Percentiles rank a stretch among this genome's conserved stretches.
These are phyloP conservation scores for Plasmopara muralis DNA, from an alignment of 352 stramenopile species.

Conservation along the genomic window DNA sequence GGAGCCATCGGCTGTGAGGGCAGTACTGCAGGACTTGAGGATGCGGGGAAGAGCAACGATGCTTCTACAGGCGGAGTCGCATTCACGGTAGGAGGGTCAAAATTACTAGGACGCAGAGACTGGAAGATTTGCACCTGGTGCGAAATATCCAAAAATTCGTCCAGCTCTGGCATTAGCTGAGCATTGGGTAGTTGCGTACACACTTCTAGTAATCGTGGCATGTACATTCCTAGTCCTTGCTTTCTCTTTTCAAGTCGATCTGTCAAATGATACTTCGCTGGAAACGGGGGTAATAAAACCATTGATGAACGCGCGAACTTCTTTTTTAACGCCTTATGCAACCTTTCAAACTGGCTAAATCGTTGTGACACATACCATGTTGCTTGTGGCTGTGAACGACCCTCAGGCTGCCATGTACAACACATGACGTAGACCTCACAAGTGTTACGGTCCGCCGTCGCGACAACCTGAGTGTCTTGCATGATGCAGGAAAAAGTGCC, in stretches of 20 bases:
- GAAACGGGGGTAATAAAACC: conserved; percentile 27
- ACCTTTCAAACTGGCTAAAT: conserved; percentile 37
- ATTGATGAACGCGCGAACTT: conserved; percentile 16
- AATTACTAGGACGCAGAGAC: conserved; percentile 9
- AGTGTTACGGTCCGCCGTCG: conserved; percentile 11
- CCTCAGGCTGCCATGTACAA: conserved; percentile 27
- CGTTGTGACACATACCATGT: conserved; percentile 41
- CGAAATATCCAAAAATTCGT: conserved; percentile 36
- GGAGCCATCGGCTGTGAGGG: conserved; percentile 11
- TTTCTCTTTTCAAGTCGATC: conserved; percentile 31
- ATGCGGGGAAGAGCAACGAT: conserved; percentile 18
- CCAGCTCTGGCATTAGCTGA: conserved; percentile 24
- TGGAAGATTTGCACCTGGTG: conserved; percentile 31
- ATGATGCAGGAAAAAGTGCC: conserved; percentile 29
- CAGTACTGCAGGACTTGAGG: conserved; percentile 10
- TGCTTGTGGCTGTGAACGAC: conserved; percentile 6
- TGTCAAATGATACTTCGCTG: conserved; percentile 32
- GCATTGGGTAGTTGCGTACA: conserved; percentile 25
- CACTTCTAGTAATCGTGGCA: conserved; percentile 29
- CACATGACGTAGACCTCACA: conserved; percentile 37
- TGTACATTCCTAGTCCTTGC: conserved; percentile 26
- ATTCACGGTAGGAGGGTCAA: conserved; percentile 10
- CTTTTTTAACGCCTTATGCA: conserved; percentile 30
- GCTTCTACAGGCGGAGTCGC: conserved; percentile 4
- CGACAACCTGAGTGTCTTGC: conserved; percentile 24